phyloP scores from a whole-genome alignment of 2,329 filamentous ascomycete genomes.

The Talaromyces sp. region DNA sequence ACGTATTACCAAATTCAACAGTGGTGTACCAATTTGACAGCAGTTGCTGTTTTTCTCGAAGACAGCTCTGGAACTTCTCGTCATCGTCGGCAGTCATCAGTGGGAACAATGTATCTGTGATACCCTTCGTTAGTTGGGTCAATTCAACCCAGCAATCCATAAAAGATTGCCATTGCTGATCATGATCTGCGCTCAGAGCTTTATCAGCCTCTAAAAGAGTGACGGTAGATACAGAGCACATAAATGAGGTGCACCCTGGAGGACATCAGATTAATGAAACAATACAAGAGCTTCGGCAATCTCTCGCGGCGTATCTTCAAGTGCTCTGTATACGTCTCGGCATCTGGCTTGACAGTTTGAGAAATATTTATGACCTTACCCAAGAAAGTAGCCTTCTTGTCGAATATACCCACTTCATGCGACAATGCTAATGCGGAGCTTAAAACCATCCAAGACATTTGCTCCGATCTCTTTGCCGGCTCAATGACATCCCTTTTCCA shows the following conservation, averaged over 20 bases:
- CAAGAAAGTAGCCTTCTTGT: background rate
- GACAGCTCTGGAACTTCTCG: background rate
- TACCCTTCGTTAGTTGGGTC: constrained; percentile 47
- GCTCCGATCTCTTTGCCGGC: constrained; percentile 49
- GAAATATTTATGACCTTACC: background rate
- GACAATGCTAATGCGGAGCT: constrained; percentile 44
- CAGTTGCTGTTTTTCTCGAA: background rate
- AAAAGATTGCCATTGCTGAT: background rate
- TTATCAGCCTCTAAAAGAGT: background rate
- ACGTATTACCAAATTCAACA: background rate
- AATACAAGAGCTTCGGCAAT: background rate
- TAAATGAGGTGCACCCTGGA: background rate
- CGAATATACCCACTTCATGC: background rate
- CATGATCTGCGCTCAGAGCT: background rate
- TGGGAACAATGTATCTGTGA: constrained; percentile 53
- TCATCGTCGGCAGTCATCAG: background rate
- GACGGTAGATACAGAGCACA: background rate
- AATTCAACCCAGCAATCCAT: constrained; percentile 48
- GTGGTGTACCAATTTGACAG: background rate
- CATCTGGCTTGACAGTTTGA: background rate
- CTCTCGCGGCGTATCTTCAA: background rate
- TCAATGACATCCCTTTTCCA: constrained; percentile 52
- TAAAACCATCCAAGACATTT: constrained; percentile 57
- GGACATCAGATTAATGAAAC: background rate
- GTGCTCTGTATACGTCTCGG: background rate